phyloP scores from a whole-genome alignment of 1,284 basidiomycete genomes.

The Quambalaria eucalypti region DNA sequence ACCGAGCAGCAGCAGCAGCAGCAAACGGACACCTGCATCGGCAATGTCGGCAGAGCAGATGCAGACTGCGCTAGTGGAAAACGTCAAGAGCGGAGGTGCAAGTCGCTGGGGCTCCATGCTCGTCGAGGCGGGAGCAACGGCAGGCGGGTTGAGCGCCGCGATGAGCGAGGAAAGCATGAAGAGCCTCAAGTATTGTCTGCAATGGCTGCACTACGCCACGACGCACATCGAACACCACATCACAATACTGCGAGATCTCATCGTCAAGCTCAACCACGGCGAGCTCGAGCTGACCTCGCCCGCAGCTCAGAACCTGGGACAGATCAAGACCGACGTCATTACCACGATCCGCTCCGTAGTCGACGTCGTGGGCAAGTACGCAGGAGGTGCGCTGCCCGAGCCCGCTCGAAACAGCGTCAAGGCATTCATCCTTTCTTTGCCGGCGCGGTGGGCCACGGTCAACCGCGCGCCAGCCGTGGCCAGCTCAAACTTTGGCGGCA shows the following conservation, averaged over 20 bases:
- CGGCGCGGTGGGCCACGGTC: slow-evolving; percentile 62
- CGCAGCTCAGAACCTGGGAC: slow-evolving; percentile 51
- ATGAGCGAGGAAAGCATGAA: slow-evolving; percentile 84
- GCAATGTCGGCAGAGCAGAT: not conserved
- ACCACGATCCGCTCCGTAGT: slow-evolving; percentile 79
- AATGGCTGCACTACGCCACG: slow-evolving; percentile 82
- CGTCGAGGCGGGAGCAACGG: slow-evolving; percentile 64
- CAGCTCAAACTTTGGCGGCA: slow-evolving; percentile 27
- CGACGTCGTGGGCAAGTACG: slow-evolving; percentile 74
- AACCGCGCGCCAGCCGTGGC: slow-evolving; percentile 19
- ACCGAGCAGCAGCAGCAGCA: not conserved
- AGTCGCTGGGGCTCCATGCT: slow-evolving; percentile 71
- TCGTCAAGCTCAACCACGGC: slow-evolving; percentile 38
- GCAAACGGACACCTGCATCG: not conserved
- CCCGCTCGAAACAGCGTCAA: slow-evolving; percentile 68
- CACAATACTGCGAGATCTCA: slow-evolving; percentile 58
- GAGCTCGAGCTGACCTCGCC: slow-evolving; percentile 27
- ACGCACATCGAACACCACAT: slow-evolving; percentile 79
- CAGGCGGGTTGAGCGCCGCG: slow-evolving; percentile 66
- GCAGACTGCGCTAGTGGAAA: slow-evolving; percentile 2
- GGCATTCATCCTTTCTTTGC: slow-evolving; percentile 70
- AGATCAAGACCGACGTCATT: slow-evolving; percentile 71
- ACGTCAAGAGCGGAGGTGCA: slow-evolving; percentile 46
- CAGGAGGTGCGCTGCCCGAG: slow-evolving; percentile 72
- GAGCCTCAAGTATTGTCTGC: slow-evolving; percentile 71